Evolutionary conservation across 2,329 filamentous ascomycete genomes (phyloP).

Genomic region (Gaeumannomyces sp.): DNA sequence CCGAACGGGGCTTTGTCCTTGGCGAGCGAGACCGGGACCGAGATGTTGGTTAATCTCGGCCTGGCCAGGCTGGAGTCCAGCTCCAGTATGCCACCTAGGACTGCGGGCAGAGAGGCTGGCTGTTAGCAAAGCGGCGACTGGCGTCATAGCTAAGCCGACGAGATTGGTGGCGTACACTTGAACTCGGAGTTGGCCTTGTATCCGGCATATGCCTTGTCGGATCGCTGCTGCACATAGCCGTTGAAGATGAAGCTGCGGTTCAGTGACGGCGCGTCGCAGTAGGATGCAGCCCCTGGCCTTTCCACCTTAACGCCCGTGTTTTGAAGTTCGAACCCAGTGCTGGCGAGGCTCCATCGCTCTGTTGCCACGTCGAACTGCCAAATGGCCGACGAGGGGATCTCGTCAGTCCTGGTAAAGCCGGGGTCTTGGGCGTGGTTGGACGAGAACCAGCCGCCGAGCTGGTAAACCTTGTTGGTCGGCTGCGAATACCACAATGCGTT

Average conservation of each 20-base stretch:
- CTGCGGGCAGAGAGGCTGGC: not conserved
- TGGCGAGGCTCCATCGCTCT: conserved; percentile 9
- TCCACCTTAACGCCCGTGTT: conserved; percentile 14
- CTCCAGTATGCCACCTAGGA: conserved; percentile 16
- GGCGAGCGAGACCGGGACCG: conserved; percentile 14
- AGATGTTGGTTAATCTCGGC: conserved; percentile 18
- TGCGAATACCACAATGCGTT: conserved; percentile 17
- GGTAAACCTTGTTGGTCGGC: conserved; percentile 16
- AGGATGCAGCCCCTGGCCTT: conserved; percentile 14
- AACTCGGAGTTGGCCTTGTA: conserved; percentile 12
- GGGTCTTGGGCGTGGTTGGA: conserved; percentile 14
- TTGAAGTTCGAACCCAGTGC: conserved; percentile 8
- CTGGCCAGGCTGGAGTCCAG: conserved; percentile 13
- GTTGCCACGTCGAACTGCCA: conserved; percentile 13
- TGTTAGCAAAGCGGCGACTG: not conserved
- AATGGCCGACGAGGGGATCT: conserved; percentile 13
- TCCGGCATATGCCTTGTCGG: conserved; percentile 13
- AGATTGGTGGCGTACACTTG: conserved; percentile 5
- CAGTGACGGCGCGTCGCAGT: conserved; percentile 16
- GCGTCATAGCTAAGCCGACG: not conserved
- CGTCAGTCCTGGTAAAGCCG: conserved; percentile 10
- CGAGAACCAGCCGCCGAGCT: conserved; percentile 19
- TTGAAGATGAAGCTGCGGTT: conserved; percentile 16
- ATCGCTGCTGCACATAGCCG: conserved; percentile 15
- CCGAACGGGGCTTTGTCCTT: conserved; percentile 11